Evolutionary conservation across 75 land plant genomes (phyloP), one percentile per base, ranked within the genome.

Genomic region (Pseudotsuga menziesii): DNA sequence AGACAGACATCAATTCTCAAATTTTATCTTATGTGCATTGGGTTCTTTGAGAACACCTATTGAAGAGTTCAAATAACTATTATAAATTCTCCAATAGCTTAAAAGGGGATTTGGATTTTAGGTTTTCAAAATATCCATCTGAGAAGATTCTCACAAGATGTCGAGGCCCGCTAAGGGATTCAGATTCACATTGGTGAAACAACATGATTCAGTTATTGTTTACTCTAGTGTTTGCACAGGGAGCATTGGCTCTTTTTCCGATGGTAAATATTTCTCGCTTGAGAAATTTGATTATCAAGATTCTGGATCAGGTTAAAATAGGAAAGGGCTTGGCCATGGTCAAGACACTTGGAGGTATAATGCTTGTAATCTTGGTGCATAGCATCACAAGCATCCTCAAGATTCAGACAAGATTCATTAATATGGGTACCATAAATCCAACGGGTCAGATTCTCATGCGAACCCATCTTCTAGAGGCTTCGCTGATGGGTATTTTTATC

Each of bases 301-400:
- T 73, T 25, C 39, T 90, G 57, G 92, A 83, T 73, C 80, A 80
- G 13, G 29, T 78, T 44, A 90, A 90, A 77, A 80, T 75, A 25
- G 87, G 82, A 14, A 84, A 77, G 20, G 92, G 92, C 0, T 84
- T 87, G 2, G 60, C 83, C 69, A 71, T 87, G 59, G 82, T 85
- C 60, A 87, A 87, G 83, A 87, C 85, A 25, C 77, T 87, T 13
- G 83, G 84, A 44, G 85, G 73, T 16, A 81, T 85, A n/a, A 57
- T 87, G 13, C 57, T 79, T 7, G 79, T 83, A n/a, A 74, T 84
- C 61, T 54, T 91, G 66, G 52, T 61, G 35, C 79, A 88, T 26
- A 82, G 80, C 62, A 26, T 83, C 5, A 64, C 76, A 67, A 86
- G 82, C 55, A 76, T 89, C 62, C 39, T 74, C 59, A 81, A 79